Percentiles rank a stretch among this genome's conserved stretches.
Evolutionary conservation across 345 rosid species (phyloP).

Genomic region (Leavenworthia alabamica): DNA sequence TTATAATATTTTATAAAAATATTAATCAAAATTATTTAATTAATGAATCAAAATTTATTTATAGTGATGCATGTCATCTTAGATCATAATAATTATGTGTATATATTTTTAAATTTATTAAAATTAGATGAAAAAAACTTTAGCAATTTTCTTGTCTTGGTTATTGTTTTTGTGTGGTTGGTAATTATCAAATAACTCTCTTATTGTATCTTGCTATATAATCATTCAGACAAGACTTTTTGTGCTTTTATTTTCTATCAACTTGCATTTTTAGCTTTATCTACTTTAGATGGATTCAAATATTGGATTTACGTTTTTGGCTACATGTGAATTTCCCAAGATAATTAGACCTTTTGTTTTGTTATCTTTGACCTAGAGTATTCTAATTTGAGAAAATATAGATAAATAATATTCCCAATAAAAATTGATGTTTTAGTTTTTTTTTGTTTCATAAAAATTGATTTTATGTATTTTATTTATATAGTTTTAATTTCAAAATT

Average conservation of each 20-base stretch:
- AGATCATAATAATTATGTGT: background rate
- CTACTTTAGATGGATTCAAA: background rate
- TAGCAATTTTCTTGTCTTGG: background rate
- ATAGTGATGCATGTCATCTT: background rate
- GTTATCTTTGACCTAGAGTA: background rate
- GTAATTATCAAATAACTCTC: background rate
- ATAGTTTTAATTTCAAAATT: too few relatives aligned
- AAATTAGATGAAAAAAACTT: background rate
- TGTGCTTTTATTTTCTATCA: background rate
- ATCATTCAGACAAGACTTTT: background rate
- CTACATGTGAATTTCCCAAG: background rate
- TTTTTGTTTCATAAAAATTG: too few relatives aligned
- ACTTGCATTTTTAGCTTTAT: constrained; percentile 22
- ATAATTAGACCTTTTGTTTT: background rate
- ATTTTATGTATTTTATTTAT: too few relatives aligned
- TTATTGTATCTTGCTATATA: background rate
- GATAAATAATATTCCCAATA: too few relatives aligned
- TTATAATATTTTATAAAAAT: background rate
- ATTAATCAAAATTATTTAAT: background rate
- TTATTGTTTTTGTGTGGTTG: background rate
- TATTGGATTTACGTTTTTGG: background rate
- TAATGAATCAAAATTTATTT: background rate
- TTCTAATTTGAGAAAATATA: background rate
- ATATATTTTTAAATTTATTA: background rate
- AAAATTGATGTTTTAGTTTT: too few relatives aligned